Evolutionary conservation across 2,329 filamentous ascomycete genomes (phyloP).

Genomic region (Hypoxylon sp.): DNA sequence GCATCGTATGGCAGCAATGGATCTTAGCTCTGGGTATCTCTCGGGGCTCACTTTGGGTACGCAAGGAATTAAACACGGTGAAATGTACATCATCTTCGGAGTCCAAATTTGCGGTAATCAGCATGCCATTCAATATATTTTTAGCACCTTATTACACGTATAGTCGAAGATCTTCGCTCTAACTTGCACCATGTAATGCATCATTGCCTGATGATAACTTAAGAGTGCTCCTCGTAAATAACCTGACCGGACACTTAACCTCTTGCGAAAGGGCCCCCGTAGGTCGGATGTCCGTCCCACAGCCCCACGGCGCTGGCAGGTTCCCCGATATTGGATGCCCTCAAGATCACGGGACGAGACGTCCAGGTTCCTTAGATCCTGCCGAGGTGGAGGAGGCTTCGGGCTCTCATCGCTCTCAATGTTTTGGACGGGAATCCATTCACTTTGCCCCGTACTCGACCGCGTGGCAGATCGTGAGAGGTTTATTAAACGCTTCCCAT

Average conservation of each 20-base stretch:
- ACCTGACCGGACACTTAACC: conserved; percentile 13
- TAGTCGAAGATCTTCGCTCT: background rate
- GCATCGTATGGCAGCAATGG: conserved; percentile 4
- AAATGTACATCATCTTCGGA: background rate
- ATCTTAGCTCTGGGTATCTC: background rate
- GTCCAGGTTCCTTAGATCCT: conserved; percentile 11
- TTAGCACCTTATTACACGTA: background rate
- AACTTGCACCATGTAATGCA: background rate
- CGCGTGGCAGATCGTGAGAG: conserved; percentile 39
- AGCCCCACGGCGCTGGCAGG: conserved; percentile 31
- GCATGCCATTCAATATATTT: no score
- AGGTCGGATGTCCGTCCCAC: conserved; percentile 38
- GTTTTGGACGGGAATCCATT: conserved; percentile 13
- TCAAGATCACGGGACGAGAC: conserved; percentile 37
- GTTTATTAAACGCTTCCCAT: conserved; percentile 9
- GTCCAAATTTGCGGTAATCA: background rate
- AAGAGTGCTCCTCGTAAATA: conserved; percentile 16
- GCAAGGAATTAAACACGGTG: background rate
- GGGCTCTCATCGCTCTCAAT: conserved; percentile 6
- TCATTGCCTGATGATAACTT: background rate
- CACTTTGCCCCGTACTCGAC: conserved; percentile 24
- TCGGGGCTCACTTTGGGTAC: background rate
- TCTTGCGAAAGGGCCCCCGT: conserved; percentile 8
- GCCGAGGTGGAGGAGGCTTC: conserved; percentile 22
- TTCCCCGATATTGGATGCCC: conserved; percentile 37